Base-by-base conservation (phyloP, 164 flowering plant genomes). In the Warburgia ugandensis region DNA sequence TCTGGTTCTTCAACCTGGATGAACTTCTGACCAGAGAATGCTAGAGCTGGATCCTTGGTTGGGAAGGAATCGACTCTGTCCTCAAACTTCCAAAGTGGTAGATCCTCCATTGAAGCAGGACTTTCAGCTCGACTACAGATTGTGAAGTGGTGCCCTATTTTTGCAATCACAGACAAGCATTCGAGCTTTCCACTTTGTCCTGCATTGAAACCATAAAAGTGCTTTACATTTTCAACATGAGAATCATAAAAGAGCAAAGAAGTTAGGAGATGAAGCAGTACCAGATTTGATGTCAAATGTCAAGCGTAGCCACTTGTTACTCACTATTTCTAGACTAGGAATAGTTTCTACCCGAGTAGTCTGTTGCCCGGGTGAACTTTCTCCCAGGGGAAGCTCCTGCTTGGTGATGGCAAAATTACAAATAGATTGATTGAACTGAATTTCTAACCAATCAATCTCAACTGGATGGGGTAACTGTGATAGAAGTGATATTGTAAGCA, bases 131-230 rank as follows among this genome's bases (percentile, higher is more conserved):
- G 75, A 69, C 90, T 89, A 64, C 92, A 79, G 46, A 94, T 77
- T 28, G 79, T 81, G 68, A 86, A 78, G 63, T 65, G 68, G 17
- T 74, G 66, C 29, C 96, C 90, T 16, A 83, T 60, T 68, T 79
- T 82, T 42, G 78, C 88, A 57, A 77, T 53, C 20, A 89, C 77
- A 46, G 86, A 83, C 50, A 81, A 25, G 61, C 99, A 94, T 58
- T 94, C 99, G 21, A 89, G 97, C 77, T 89, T 94, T 48, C 99
- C 99, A 63, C 87, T 84, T 72, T 78, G 88, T 45, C 75, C 98
- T 92, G 85, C 52, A 69, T 27, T 31, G n/a, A 26, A 60, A 20
- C 46, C 56, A 71, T 39, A 46, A 36, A 52, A 19, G 16, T 12
- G 26, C 33, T 20, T 38, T 29, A 50, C 3, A 47, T 40, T 45